Evolutionary conservation across 202 grass and related monocot species (phyloP), one percentile per base, ranked within the genome.

Genomic region (Panicum virgatum): DNA sequence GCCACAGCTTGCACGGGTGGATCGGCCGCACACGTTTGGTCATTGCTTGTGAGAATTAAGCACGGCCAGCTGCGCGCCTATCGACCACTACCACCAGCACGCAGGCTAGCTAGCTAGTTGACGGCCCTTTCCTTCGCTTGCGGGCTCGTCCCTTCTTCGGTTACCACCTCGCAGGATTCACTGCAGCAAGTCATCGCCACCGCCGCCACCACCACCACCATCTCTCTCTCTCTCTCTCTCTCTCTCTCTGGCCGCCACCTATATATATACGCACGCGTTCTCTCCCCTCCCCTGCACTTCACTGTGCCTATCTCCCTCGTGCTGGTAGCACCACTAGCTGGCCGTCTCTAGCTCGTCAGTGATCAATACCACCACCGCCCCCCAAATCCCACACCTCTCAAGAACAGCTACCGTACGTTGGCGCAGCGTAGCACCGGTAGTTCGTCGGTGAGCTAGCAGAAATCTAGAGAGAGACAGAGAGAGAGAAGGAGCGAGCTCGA

Each of bases 101-200:
- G 25, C 23, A 72, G 45, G 45, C 26, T 56, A 26, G 54, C 62
- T 36, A 39, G 62, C 34, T 66, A 40, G 19, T 7, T 12, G 65
- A 45, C 34, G 66, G 46, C 39, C 51, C 52, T 23, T 30, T 50
- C 37, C n/a, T 83, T 83, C 79, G 43, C 84, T 82, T 76, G 43
- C 52, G 72, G 62, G 50, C 34, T 63, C 30, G 36, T 37, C 56
- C 34, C 54, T 34, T 43, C 69, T 84, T 82, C 82, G 39, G 82
- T 89, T 85, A 72, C 62, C 62, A 43, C 82, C 70, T 57, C 15
- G 66, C n/a, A 40, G 15, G 48, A 58, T 89, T 89, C 71, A 58
- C 77, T 85, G 57, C 77, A 18, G 82, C 87, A 85, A 86, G 87
- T 82, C 78, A 81, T 88, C 79, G 51, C 65, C 67, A 43, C 26